Conservation (phyloP, 106 monocot species). For the Allium sativum region DNA sequence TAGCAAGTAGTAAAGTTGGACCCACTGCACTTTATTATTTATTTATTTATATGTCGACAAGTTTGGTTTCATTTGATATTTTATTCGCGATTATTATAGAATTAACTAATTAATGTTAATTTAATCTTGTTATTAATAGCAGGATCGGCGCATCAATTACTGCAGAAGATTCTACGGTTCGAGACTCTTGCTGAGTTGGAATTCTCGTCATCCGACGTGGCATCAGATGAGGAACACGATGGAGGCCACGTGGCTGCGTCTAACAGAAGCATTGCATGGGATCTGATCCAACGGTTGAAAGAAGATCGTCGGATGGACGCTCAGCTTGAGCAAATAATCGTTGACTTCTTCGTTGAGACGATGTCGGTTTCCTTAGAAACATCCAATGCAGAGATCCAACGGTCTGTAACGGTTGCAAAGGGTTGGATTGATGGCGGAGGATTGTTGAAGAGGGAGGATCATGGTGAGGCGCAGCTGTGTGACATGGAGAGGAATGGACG, state of each 20-base stretch:
- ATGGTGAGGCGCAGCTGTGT: conserved; percentile 9
- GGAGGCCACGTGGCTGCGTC: background rate
- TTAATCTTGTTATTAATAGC: background rate
- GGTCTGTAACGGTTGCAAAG: conserved; percentile 15
- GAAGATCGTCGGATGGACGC: background rate
- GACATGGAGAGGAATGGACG: conserved; percentile 34
- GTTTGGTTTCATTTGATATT: too few relatives aligned
- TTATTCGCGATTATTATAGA: too few relatives aligned
- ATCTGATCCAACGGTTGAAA: conserved; percentile 15
- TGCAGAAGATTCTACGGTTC: conserved; percentile 48
- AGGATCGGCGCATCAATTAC: conserved; percentile 42
- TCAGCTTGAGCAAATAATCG: conserved; percentile 21
- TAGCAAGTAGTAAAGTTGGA: too few relatives aligned
- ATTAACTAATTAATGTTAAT: too few relatives aligned
- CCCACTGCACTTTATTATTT: too few relatives aligned
- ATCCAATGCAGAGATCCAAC: background rate
- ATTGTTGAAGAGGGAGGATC: background rate
- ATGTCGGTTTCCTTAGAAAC: conserved; percentile 3
- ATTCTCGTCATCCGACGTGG: conserved; percentile 5
- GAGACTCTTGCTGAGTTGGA: conserved; percentile 27
- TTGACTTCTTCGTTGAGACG: conserved; percentile 51
- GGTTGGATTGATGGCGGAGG: conserved; percentile 30
- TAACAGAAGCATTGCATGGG: conserved; percentile 6
- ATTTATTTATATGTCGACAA: too few relatives aligned
- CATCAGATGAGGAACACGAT: background rate